Percentiles rank a stretch among this genome's conserved stretches.
phyloP scores from a whole-genome alignment of 2,329 filamentous ascomycete genomes.

The Trichophyton mentagrophytes region DNA sequence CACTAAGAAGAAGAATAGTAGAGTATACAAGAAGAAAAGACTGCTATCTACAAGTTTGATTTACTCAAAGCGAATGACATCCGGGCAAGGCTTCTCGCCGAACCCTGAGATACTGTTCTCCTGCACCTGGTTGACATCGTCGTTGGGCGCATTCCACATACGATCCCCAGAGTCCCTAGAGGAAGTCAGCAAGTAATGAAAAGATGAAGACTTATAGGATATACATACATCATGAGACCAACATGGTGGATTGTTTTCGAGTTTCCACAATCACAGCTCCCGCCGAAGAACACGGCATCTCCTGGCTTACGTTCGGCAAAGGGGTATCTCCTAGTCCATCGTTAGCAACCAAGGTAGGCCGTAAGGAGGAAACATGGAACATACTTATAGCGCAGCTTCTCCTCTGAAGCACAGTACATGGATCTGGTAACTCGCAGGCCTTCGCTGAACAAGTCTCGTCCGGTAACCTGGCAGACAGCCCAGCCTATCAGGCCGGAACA shows the following conservation, averaged over 20 bases:
- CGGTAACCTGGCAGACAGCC: slow-evolving; percentile 21
- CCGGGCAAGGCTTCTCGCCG: slow-evolving; percentile 16
- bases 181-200: neutral
- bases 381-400: slow-evolving; percentile 16
- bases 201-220: slow-evolving; percentile 8
- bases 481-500: slow-evolving; percentile 20
- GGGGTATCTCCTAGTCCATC: slow-evolving; percentile 14
- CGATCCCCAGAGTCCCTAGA: slow-evolving; percentile 17
- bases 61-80: slow-evolving; percentile 15
- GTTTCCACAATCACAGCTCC: slow-evolving; percentile 6
- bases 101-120: slow-evolving; percentile 16
- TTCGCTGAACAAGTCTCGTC: slow-evolving; percentile 18
- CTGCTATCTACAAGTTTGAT: neutral
- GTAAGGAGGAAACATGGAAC: neutral
- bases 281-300: slow-evolving; percentile 19
- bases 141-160: slow-evolving; percentile 20
- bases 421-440: slow-evolving; percentile 16
- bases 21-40: neutral
- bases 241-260: slow-evolving; percentile 13
- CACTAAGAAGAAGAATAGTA: neutral
- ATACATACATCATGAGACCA: slow-evolving; percentile 17
- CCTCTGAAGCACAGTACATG: slow-evolving; percentile 19
- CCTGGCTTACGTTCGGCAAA: slow-evolving; percentile 15
- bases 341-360: neutral
- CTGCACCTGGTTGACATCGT: slow-evolving; percentile 17